Evolutionary conservation across 192 early-diverging fungal species (phyloP).

Genomic region (Cladochytrium replicatum): DNA sequence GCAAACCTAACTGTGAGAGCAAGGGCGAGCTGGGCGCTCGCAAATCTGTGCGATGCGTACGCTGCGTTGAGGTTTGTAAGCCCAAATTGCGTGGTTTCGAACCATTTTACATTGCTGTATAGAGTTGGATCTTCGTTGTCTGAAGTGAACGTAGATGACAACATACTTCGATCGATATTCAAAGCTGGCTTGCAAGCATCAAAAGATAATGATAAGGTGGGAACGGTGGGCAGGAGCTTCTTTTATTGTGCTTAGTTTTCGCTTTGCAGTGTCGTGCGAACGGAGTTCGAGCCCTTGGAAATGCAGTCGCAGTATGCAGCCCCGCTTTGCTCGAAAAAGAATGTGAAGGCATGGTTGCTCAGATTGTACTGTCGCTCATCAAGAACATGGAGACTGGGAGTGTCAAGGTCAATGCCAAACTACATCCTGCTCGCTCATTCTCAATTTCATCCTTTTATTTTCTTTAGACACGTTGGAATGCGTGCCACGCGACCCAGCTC

Average conservation of each 20-base stretch:
- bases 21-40: conserved; percentile 67
- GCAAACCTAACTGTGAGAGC: conserved; percentile 48
- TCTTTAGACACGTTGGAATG: conserved; percentile 64
- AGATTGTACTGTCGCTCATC: conserved; percentile 33
- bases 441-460: background rate
- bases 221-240: background rate
- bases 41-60: conserved; percentile 57
- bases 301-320: conserved; percentile 46
- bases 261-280: conserved; percentile 48
- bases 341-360: conserved; percentile 31
- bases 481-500: conserved; percentile 59
- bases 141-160: conserved; percentile 11
- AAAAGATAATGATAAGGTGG: conserved; percentile 65
- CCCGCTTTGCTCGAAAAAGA: conserved; percentile 31
- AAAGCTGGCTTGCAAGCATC: conserved; percentile 36
- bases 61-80: conserved; percentile 27
- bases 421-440: background rate
- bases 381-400: conserved; percentile 54
- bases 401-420: conserved; percentile 39
- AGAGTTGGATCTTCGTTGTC: background rate
- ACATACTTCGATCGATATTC: conserved; percentile 32
- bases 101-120: conserved; percentile 7
- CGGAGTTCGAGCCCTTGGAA: conserved; percentile 61
- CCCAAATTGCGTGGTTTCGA: background rate
- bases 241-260: conserved; percentile 1